A percentile compares a stretch with the other conserved stretches of the same genome.
Conservation (phyloP, 1,284 basidiomycete species). For the Malassezia japonica region DNA sequence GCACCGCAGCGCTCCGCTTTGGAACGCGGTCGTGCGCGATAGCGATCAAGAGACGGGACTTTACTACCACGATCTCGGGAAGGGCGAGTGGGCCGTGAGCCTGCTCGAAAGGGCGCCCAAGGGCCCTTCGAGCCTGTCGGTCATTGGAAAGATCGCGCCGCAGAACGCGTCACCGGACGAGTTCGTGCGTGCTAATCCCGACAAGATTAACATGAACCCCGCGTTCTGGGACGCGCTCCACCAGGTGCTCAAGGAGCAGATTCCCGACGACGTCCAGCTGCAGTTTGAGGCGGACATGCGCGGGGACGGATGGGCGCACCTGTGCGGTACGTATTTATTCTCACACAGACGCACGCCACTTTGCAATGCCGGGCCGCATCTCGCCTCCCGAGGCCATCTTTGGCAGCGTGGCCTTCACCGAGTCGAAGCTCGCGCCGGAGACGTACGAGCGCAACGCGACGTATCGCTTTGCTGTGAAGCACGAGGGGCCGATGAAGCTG, state of each 20-base stretch:
- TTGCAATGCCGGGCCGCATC: slow-evolving; percentile 39
- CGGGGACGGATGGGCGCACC: slow-evolving; percentile 39
- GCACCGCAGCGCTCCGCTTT: neutral
- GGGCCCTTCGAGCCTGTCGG: slow-evolving; percentile 6
- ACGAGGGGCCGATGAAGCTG: slow-evolving; percentile 37
- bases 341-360: slow-evolving; percentile 27
- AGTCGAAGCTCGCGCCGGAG: slow-evolving; percentile 25
- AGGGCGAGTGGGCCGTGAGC: slow-evolving; percentile 27
- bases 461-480: slow-evolving; percentile 34
- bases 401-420: slow-evolving; percentile 36
- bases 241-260: slow-evolving; percentile 27
- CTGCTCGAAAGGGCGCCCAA: slow-evolving; percentile 19
- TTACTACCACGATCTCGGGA: slow-evolving; percentile 24
- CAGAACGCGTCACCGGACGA: slow-evolving; percentile 17
- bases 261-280: slow-evolving; percentile 32
- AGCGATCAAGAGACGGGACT: slow-evolving; percentile 25
- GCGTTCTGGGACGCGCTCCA: slow-evolving; percentile 35
- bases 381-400: slow-evolving; percentile 42
- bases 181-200: slow-evolving; percentile 26
- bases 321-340: slow-evolving; percentile 20
- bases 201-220: slow-evolving; percentile 27
- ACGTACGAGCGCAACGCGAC: slow-evolving; percentile 39
- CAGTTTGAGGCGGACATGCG: slow-evolving; percentile 34
- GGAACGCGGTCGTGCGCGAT: neutral
- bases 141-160: slow-evolving; percentile 22